A percentile compares a stretch with the other conserved stretches of the same genome.
These are phyloP conservation scores for Leptographium wingfieldii DNA, from an alignment of 2,329 filamentous ascomycete genomes.

Conservation along the genomic window DNA sequence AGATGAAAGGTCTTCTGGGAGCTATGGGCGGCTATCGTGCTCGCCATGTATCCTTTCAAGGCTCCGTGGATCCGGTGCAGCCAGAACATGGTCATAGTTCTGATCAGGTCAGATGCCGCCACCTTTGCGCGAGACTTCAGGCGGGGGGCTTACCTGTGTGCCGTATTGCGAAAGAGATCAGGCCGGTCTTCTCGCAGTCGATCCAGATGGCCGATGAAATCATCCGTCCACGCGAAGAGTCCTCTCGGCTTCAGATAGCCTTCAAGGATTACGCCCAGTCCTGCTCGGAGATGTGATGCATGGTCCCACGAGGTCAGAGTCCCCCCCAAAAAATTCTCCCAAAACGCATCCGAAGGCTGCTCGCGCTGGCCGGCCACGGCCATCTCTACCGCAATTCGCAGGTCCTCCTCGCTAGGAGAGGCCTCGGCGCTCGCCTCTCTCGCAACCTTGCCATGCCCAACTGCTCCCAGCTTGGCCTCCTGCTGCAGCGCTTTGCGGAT, in stretches of 20 bases:
- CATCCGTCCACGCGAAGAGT: not conserved
- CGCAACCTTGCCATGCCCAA: not conserved
- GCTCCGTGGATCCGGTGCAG: not conserved
- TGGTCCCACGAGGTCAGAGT: not conserved
- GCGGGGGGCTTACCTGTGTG: not conserved
- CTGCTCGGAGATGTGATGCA: not conserved
- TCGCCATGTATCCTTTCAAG: not conserved
- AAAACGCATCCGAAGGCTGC: not conserved
- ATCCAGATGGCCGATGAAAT: not conserved
- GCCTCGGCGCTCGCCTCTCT: not conserved
- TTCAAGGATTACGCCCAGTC: not conserved
- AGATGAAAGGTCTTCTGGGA: not conserved
- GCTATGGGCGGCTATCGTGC: not conserved
- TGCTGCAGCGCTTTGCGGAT: not conserved
- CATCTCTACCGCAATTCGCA: not conserved
- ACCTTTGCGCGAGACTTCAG: not conserved
- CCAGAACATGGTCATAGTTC: conserved; percentile 1
- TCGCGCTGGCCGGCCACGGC: not conserved
- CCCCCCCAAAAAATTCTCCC: not conserved
- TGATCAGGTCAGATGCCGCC: not conserved
- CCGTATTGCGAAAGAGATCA: not conserved
- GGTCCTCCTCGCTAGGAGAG: not conserved
- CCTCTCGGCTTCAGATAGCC: not conserved
- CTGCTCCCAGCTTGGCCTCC: not conserved
- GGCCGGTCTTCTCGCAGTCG: not conserved